Base-by-base conservation (phyloP, 2,329 filamentous ascomycete genomes). In the Dendryphion nanum region DNA sequence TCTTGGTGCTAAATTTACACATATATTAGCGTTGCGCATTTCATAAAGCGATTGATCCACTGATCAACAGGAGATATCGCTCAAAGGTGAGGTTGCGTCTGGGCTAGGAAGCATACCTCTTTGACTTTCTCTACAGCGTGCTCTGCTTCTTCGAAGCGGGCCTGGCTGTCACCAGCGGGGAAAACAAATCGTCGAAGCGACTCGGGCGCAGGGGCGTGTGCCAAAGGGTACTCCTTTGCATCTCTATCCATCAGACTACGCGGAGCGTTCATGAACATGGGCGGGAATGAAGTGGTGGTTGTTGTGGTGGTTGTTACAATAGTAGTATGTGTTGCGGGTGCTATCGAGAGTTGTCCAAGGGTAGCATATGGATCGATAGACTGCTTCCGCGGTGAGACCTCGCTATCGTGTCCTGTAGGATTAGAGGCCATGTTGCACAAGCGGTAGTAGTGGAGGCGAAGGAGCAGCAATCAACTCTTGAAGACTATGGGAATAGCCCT, bases 281-380 rank as follows among this genome's bases (percentile, higher is more conserved):
- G 89, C 32, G 91, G 90, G 50, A 93, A 94, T 13, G 74, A 67
- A 67, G 88, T 76, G 64, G 83, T 89, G 2, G 90, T 94, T 1
- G 89, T 95, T 1, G 89, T 96, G 0, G 90, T 96, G 0, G 91
- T 96, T 2, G 90, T 95, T 45, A 95, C 81, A 8, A 82, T 76
- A 0, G 80, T 83, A 8, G 80, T 82, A 55, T 79, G 77, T 10
- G 80, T 83, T 13, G 80, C 75, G 19, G 80, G 80, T 40, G 76
- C 78, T 51, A 81, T 79, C 2, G 77, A 79, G 42, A 83, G 74
- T 55, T 80, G 78, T 30, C 75, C 80, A 40, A 83, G 63, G 32
- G 76, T 74, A 16, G 58, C 48, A 41, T 59, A 66, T 7, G 57
- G 51, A 18, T 65, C 61, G 28, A 58, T 45, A 21, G 42, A 42